A percentile compares a stretch with the other conserved stretches of the same genome.
These are phyloP conservation scores for Penicillium steckii DNA, from an alignment of 495 filamentous ascomycete genomes.

Conservation along the genomic window DNA sequence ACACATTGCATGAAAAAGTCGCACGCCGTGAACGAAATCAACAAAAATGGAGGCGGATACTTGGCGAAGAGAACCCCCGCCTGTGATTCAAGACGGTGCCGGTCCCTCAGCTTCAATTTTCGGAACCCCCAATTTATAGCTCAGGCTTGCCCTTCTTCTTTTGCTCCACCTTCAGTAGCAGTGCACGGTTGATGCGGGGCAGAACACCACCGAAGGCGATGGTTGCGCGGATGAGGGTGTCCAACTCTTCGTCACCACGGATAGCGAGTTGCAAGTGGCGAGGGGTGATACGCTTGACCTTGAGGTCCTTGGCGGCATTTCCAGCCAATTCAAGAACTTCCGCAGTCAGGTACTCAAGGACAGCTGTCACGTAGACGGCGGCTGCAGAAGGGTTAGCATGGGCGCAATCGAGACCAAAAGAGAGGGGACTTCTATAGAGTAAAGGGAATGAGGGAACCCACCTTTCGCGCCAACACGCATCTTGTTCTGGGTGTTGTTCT, in stretches of 20 bases:
- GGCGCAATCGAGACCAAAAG: neutral
- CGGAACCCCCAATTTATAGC: slow-evolving; percentile 26
- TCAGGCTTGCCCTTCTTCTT: slow-evolving; percentile 91
- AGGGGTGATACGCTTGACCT: slow-evolving; percentile 99
- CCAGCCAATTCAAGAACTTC: slow-evolving; percentile 98
- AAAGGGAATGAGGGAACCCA: slow-evolving; percentile 25
- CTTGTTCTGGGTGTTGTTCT: slow-evolving; percentile 99
- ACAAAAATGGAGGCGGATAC: slow-evolving; percentile 8
- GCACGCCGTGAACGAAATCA: slow-evolving; percentile 30
- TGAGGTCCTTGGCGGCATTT: slow-evolving; percentile 98
- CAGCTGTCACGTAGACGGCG: slow-evolving; percentile 96
- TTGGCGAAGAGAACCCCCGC: neutral
- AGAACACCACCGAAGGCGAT: slow-evolving; percentile 98
- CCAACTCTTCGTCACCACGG: slow-evolving; percentile 96
- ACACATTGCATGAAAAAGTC: slow-evolving; percentile 28
- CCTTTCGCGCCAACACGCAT: slow-evolving; percentile 98
- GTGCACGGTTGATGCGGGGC: slow-evolving; percentile 96
- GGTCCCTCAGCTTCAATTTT: slow-evolving; percentile 4
- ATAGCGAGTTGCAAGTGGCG: slow-evolving; percentile 98
- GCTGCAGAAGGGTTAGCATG: slow-evolving; percentile 45
- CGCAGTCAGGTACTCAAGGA: slow-evolving; percentile 96
- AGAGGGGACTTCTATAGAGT: too few relatives aligned
- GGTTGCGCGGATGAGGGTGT: slow-evolving; percentile 94
- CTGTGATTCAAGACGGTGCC: slow-evolving; percentile 12
- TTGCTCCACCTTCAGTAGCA: slow-evolving; percentile 97